Evolutionary conservation across 805 yeast species (phyloP).

Genomic region (Yarrowia sp.): DNA sequence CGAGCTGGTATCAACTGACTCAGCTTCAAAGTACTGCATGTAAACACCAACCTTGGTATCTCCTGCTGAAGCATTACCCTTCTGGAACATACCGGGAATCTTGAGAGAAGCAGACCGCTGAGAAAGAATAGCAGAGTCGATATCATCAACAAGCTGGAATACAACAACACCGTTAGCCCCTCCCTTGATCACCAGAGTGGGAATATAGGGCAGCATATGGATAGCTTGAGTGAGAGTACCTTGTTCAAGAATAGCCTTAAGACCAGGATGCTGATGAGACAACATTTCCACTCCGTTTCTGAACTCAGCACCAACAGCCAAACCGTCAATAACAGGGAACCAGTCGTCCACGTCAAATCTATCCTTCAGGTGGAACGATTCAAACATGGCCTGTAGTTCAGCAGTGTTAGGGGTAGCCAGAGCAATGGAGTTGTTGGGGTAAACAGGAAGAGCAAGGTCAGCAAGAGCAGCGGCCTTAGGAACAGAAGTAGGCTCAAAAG

Average conservation of each 20-base stretch:
- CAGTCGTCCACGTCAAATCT: conserved; percentile 58
- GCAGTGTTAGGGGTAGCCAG: conserved; percentile 66
- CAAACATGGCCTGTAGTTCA: conserved; percentile 59
- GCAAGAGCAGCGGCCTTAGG: conserved; percentile 57
- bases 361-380: conserved; percentile 46
- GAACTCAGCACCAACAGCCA: conserved; percentile 50
- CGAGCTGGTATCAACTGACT: conserved; percentile 40
- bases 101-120: background rate
- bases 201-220: conserved; percentile 71
- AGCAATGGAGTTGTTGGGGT: conserved; percentile 47
- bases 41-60: conserved; percentile 48
- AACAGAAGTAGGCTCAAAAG: conserved; percentile 77
- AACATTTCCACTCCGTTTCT: conserved; percentile 47
- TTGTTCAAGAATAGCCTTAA: conserved; percentile 37
- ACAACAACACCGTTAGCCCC: conserved; percentile 62
- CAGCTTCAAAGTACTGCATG: conserved; percentile 58
- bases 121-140: conserved; percentile 31
- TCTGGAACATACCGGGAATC: background rate
- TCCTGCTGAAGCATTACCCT: background rate
- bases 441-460: conserved; percentile 36
- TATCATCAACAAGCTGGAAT: conserved; percentile 41
- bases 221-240: conserved; percentile 62
- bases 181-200: conserved; percentile 62
- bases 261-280: conserved; percentile 33
- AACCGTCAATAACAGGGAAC: conserved; percentile 69